These are phyloP conservation scores for Populus hybrid DNA, from an alignment of 441 rosid genomes.

Conservation along the genomic window DNA sequence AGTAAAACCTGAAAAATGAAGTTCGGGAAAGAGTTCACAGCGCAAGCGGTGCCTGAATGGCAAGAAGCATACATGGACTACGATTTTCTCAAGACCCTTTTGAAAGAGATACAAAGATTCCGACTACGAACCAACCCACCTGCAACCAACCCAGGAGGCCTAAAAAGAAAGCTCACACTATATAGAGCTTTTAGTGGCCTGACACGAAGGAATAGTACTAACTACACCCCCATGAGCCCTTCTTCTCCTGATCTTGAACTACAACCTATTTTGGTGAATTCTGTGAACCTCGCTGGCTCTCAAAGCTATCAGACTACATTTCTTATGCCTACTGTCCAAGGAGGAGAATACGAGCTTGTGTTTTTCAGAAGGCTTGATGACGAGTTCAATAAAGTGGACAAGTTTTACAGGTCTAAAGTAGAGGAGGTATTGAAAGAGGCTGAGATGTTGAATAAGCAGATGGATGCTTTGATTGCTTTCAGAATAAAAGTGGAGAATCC, in stretches of 20 bases:
- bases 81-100: conserved; percentile 42
- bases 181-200: conserved; percentile 63
- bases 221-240: conserved; percentile 7
- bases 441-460: conserved; percentile 47
- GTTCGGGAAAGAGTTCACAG: conserved; percentile 67
- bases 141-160: conserved; percentile 16
- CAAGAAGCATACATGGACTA: conserved; percentile 76
- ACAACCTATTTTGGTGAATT: conserved; percentile 39
- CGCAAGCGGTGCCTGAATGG: conserved; percentile 92
- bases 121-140: conserved; percentile 35
- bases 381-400: conserved; percentile 60
- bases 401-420: conserved; percentile 50
- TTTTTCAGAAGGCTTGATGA: conserved; percentile 68
- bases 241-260: conserved; percentile 38
- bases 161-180: conserved; percentile 39
- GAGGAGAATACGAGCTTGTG: conserved; percentile 58
- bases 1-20: conserved; percentile 39
- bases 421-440: conserved; percentile 66
- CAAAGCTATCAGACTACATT: conserved; percentile 41
- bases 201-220: conserved; percentile 30
- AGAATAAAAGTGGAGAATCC: conserved; percentile 71
- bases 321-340: conserved; percentile 47
- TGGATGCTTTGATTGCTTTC: conserved; percentile 77
- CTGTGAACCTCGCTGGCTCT: conserved; percentile 28
- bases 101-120: conserved; percentile 52